Conservation (phyloP, 805 yeast genomes). For the Lachancea quebecensis region DNA sequence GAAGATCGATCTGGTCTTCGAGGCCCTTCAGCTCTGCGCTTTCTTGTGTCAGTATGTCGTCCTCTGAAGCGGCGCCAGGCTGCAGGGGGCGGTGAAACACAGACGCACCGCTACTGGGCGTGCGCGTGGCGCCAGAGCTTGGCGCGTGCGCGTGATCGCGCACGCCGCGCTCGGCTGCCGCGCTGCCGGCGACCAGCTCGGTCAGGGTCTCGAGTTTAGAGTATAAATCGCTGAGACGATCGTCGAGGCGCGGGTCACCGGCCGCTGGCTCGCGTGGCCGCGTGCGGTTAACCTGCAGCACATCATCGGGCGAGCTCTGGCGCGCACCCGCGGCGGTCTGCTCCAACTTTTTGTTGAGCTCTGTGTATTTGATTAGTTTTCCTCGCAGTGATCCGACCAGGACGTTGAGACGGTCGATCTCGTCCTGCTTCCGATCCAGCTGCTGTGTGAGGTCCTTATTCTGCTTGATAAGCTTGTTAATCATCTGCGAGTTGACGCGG, state of each 20-base stretch:
- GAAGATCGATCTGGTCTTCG: conserved; percentile 29
- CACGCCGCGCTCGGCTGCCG: conserved; percentile 2
- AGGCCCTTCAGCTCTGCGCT: conserved; percentile 31
- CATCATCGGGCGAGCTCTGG: conserved; percentile 2
- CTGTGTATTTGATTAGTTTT: conserved; percentile 33
- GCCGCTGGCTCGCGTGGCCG: conserved; percentile 1
- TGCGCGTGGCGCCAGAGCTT: not conserved
- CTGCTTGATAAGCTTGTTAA: conserved; percentile 34
- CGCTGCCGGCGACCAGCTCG: conserved; percentile 8
- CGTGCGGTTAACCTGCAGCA: conserved; percentile 4
- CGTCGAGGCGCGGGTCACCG: conserved; percentile 7
- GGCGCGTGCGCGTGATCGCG: not conserved
- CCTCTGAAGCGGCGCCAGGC: conserved; percentile 4
- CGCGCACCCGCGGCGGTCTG: conserved; percentile 1
- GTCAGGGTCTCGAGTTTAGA: conserved; percentile 17
- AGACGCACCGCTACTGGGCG: conserved; percentile 6
- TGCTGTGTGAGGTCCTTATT: conserved; percentile 32
- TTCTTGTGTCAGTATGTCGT: conserved; percentile 31
- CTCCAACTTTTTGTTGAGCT: conserved; percentile 23
- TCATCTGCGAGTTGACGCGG: conserved; percentile 32
- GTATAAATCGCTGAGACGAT: conserved; percentile 14
- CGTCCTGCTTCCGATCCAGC: conserved; percentile 27
- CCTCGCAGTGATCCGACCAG: conserved; percentile 30
- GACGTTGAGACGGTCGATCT: conserved; percentile 27
- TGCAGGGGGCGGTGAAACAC: not conserved